Evolutionary conservation across 139 green algal species (phyloP), one percentile per base, ranked within the genome.

Genomic region (Tetraselmis chui): DNA sequence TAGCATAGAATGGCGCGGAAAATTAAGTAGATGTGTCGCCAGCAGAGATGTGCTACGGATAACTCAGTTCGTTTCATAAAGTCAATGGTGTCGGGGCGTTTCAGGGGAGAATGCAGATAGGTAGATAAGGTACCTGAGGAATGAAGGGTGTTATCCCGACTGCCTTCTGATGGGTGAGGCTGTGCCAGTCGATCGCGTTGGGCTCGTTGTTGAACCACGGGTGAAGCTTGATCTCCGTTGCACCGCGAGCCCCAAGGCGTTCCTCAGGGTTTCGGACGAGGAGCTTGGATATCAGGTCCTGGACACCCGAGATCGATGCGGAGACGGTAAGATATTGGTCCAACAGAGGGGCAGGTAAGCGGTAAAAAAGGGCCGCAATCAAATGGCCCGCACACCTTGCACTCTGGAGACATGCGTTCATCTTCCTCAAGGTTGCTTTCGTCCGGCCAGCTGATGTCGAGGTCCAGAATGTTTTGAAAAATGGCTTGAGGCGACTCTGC

Each of bases 381-480:
- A 67, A 67, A 67, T 67, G 5, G 5, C 11, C 18, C 45, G n/a
- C 45, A 5, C 45, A 67, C 45, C 45, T 18, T 67, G 83, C 92
- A 95, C 84, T 95, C 93, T 18, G 78, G 1, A 0, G 90, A 94
- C 78, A 93, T 87, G 59, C 90, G 87, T 23, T 91, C 85, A 59
- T 88, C 78, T 1, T 84, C 87, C 26, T 92, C 83, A 30, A 67
- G 18, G 18, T 67, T 67, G 45, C 45, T 67, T 67, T 91, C 86
- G n/a, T 94, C 81, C 1, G 93, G 93, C 90, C 91, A 97, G 23
- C 77, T 76, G 77, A 96, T 91, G 77, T 86, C 81, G n/a, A 90
- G 83, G 76, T 98, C 91, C 28, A 98, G 87, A 80, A 98, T 96
- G 86, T 97, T 97, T 29, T 97, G 90, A 83, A 98, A 98, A 28